A percentile compares a stretch with the other conserved stretches of the same genome.
phyloP scores from a whole-genome alignment of 768 basidiomycete species.

The Imleria badia region DNA sequence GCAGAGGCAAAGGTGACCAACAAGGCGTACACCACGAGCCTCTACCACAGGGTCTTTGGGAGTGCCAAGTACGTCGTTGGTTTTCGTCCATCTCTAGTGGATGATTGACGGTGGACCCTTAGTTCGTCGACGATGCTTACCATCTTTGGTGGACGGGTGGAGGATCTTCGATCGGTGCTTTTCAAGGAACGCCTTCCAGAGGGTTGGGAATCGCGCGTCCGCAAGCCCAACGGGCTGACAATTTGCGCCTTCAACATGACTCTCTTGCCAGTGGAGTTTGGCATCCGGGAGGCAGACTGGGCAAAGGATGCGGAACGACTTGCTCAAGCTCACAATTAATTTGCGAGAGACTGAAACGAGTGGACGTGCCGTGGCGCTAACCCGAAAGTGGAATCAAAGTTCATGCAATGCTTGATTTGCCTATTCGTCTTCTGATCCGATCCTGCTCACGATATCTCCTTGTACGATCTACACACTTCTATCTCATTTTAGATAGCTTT shows the following conservation, averaged over 20 bases:
- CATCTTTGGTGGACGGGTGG: conserved; percentile 64
- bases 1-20: conserved; percentile 56
- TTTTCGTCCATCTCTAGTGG: neutral
- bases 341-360: neutral
- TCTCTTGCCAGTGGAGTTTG: conserved; percentile 24
- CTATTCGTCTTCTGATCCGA: neutral
- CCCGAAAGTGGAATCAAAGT: neutral
- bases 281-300: conserved; percentile 25
- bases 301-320: neutral
- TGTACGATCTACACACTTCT: neutral
- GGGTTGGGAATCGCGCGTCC: conserved; percentile 66
- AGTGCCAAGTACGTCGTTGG: conserved; percentile 57
- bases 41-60: conserved; percentile 63
- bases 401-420: neutral
- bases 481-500: neutral
- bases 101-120: too few species aligned
- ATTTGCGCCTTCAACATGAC: conserved; percentile 51
- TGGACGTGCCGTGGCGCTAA: neutral
- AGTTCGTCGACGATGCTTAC: conserved; percentile 69
- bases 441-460: neutral
- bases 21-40: conserved; percentile 51
- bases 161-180: conserved; percentile 54
- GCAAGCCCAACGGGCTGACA: conserved; percentile 58
- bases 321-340: neutral
- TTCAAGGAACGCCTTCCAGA: conserved; percentile 69